phyloP scores from a whole-genome alignment of 176 grass and related monocot species.

The Oropetium thomaeum region DNA sequence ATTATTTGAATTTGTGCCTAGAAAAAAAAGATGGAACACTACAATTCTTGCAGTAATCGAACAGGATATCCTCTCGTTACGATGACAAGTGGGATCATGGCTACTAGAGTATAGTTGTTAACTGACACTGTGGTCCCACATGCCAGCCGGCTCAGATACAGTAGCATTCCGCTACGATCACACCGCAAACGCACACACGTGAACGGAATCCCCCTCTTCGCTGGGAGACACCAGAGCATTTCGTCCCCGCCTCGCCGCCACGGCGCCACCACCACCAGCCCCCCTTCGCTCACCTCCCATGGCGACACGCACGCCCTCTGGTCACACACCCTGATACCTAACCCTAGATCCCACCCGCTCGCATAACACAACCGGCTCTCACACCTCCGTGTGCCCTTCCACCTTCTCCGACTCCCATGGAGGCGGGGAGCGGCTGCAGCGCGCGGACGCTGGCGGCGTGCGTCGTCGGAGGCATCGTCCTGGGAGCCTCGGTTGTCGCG shows the following conservation, averaged over 20 bases:
- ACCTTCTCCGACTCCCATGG: slow-evolving; percentile 28
- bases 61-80: background rate
- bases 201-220: background rate
- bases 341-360: slow-evolving; percentile 34
- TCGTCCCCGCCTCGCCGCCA: background rate
- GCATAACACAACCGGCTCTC: background rate
- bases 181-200: background rate
- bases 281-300: background rate
- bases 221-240: background rate
- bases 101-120: background rate
- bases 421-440: slow-evolving; percentile 26
- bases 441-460: slow-evolving; percentile 47
- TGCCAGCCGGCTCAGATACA: background rate
- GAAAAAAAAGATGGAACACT: background rate
- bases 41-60: too few species aligned
- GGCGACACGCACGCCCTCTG: slow-evolving; percentile 13
- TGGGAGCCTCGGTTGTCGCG: slow-evolving; percentile 55
- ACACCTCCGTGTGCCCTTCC: background rate
- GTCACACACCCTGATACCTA: background rate
- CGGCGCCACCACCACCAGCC: too few species aligned
- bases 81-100: background rate
- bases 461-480: slow-evolving; percentile 50
- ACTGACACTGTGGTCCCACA: background rate
- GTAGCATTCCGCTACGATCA: background rate
- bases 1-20: too few species aligned